Percentiles rank a stretch among this genome's conserved stretches.
Conservation (phyloP, 1,284 basidiomycete species). For the Psilocybe mexicana region DNA sequence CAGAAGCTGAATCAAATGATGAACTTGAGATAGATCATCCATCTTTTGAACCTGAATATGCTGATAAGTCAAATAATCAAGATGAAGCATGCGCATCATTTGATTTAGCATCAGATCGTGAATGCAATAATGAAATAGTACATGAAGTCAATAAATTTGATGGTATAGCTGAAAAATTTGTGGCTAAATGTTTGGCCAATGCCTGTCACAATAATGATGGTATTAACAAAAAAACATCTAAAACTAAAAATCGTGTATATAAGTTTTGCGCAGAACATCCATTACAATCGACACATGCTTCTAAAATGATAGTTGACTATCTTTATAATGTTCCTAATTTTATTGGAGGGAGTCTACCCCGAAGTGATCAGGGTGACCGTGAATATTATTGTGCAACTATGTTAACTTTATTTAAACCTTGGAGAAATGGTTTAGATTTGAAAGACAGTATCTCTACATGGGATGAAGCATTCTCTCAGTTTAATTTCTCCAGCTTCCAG, state of each 20-base stretch:
- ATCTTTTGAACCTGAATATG: no score
- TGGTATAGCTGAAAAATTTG: no score
- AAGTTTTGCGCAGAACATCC: constrained; percentile 12
- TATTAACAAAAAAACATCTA: no score
- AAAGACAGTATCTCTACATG: constrained; percentile 21
- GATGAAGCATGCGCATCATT: no score
- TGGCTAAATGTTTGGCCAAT: no score
- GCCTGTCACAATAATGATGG: no score
- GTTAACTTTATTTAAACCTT: constrained; percentile 34
- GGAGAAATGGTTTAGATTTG: constrained; percentile 29
- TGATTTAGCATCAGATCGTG: no score
- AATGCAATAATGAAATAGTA: no score
- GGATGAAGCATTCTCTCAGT: constrained; percentile 30
- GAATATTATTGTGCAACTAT: constrained; percentile 34
- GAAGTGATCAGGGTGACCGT: constrained; percentile 30
- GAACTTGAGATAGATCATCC: no score
- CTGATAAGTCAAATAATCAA: background rate
- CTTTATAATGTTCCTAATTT: constrained; percentile 26
- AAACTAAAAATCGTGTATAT: constrained; percentile 1
- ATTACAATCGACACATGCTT: constrained; percentile 8
- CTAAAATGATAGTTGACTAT: background rate
- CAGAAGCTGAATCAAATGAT: no score
- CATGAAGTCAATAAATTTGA: no score
- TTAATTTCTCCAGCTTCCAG: constrained; percentile 18
- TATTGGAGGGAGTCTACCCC: constrained; percentile 29